Evolutionary conservation across 371 early-diverging fungal species (phyloP).

Genomic region (Mucor saturninus): DNA sequence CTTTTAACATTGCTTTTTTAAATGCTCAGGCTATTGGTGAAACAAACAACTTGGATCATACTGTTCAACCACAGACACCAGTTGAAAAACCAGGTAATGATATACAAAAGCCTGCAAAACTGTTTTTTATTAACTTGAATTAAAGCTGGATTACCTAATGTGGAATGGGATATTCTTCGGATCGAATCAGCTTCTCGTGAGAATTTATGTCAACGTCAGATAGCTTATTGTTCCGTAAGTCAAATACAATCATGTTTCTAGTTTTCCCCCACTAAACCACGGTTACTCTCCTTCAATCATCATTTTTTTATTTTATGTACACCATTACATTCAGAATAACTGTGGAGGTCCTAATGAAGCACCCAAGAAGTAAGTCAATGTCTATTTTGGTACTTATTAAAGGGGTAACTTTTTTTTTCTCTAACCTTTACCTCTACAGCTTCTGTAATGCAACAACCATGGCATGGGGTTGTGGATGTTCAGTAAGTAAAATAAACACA

Average conservation of each 20-base stretch:
- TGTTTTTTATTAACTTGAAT: not conserved
- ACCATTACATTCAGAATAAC: constrained; percentile 25
- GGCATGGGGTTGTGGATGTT: constrained; percentile 49
- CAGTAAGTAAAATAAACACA: constrained; percentile 29
- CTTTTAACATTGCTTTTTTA: not conserved
- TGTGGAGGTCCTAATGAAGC: constrained; percentile 41
- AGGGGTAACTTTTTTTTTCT: not conserved
- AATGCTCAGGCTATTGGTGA: constrained; percentile 1
- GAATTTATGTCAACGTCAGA: constrained; percentile 37
- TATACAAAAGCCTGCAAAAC: not conserved
- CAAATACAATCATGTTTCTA: not conserved
- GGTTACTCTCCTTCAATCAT: not conserved
- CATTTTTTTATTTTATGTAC: not conserved
- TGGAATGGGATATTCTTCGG: constrained; percentile 33
- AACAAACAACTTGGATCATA: not conserved
- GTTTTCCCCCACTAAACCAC: no score
- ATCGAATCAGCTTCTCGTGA: constrained; percentile 32
- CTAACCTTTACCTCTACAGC: constrained; percentile 5
- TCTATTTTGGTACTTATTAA: not conserved
- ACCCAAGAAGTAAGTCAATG: constrained; percentile 34
- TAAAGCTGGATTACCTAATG: constrained; percentile 26
- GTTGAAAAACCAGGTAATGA: constrained; percentile 11
- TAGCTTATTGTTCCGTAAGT: constrained; percentile 40
- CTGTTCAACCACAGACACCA: not conserved
- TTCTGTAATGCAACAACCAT: constrained; percentile 42